These are phyloP conservation scores for Yarrowia hollandica DNA, from an alignment of 805 yeast species.

Conservation along the genomic window DNA sequence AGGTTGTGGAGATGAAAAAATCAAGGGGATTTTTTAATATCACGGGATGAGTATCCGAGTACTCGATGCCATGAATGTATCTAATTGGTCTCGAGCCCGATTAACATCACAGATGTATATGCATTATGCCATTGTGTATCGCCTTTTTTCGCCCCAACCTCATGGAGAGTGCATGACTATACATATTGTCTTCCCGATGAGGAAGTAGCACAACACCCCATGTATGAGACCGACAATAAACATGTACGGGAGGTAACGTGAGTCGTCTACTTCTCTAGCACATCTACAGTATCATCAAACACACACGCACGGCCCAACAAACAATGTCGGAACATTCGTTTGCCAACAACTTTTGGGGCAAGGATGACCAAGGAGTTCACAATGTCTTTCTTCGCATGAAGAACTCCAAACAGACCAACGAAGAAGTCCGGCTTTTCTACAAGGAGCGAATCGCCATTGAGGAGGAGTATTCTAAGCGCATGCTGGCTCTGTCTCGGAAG, in stretches of 20 bases:
- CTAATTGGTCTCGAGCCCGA: too few relatives aligned
- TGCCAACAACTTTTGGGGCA: conserved; percentile 51
- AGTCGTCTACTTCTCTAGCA: background rate
- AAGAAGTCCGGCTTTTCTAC: conserved; percentile 51
- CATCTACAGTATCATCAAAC: background rate
- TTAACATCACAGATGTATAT: background rate
- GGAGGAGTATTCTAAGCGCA: conserved; percentile 64
- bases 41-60: too few relatives aligned
- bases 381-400: conserved; percentile 58
- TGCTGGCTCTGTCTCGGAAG: conserved; percentile 53
- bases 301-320: background rate
- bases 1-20: too few relatives aligned
- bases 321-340: conserved; percentile 33
- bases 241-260: background rate
- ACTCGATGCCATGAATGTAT: too few relatives aligned
- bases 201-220: conserved; percentile 16
- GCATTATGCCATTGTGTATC: conserved; percentile 13
- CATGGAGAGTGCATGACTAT: conserved; percentile 8
- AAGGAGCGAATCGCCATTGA: conserved; percentile 62
- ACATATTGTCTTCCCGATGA: background rate
- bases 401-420: conserved; percentile 59
- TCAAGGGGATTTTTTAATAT: too few relatives aligned
- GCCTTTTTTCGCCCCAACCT: background rate
- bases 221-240: conserved; percentile 6
- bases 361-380: conserved; percentile 60